Base-by-base conservation (phyloP, 768 basidiomycete genomes). In the Porpolomopsis calyptriformis region DNA sequence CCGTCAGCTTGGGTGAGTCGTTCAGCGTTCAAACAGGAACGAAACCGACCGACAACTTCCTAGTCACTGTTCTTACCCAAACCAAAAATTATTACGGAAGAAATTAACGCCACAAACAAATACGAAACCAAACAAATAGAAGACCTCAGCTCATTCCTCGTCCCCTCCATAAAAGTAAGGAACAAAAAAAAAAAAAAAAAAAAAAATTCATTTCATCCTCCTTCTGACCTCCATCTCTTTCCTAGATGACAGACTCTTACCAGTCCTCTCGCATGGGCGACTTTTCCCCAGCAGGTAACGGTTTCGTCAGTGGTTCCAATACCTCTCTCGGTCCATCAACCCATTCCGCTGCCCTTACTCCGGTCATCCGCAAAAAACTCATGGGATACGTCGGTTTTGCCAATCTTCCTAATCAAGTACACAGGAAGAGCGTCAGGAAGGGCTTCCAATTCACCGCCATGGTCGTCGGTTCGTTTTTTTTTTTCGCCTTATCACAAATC, bases 391-490 rank as follows among this genome's bases (percentile, higher is more conserved):
- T 94, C 49, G 90, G 90, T 43, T 94, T 99, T 61, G 90, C 93
- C 61, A 98, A 96, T 66, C 77, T 99, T 42, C 96, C 96, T 41
- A 98, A 99, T 76, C 96, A 99, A 67, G 94, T 98, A 37, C 96
- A 99, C 70, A 84, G 96, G 67, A 90, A 96, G 72, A 94, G 91
- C 58, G 86, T 96, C 40, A 77, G 91, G 72, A 97, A 92, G 68
- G 94, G 96, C 37, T 99, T 98, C 76, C 90, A 98, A 65, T 99
- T 99, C 71, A 94, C 92, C 45, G 76, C 82, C 54, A 98, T 99
- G 96, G 94, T 99, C 52, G 94, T 99, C 61, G 94, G 94, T 94
- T 55, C 59, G 91, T 82, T 34, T 37, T 45, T 52, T 57, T 46
- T 48, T 31, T 31, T 31, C 29, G 14, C 7, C 29, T 31, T 56